Evolutionary conservation across 371 early-diverging fungal species (phyloP).

Genomic region (Apophysomyces elegans): DNA sequence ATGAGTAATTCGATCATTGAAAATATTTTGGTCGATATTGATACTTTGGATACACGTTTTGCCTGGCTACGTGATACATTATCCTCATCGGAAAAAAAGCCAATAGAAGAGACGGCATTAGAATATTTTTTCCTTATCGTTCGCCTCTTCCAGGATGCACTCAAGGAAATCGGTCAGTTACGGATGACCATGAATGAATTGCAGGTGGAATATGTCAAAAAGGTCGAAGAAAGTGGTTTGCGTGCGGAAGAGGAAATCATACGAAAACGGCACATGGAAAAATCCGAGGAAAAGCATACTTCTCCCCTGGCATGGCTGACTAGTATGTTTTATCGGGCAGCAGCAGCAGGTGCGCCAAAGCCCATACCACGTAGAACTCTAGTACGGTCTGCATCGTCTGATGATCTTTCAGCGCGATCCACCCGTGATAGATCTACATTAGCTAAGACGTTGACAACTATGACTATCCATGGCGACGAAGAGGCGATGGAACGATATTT

Average conservation of each 20-base stretch:
- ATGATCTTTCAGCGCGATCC: constrained; percentile 6
- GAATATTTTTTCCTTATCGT: constrained; percentile 63
- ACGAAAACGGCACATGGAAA: constrained; percentile 25
- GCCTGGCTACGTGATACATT: constrained; percentile 50
- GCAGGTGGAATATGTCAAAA: constrained; percentile 70
- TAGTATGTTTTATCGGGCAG: constrained; percentile 27
- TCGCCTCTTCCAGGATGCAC: constrained; percentile 60
- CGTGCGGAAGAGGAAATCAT: constrained; percentile 57
- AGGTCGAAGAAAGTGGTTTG: constrained; percentile 59
- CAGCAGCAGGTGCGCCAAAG: constrained; percentile 1
- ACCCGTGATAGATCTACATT: neutral
- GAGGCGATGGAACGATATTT: neutral
- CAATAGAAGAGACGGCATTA: constrained; percentile 32
- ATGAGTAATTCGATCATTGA: constrained; percentile 79
- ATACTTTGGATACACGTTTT: constrained; percentile 54
- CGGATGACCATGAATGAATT: constrained; percentile 73
- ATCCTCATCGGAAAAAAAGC: constrained; percentile 16
- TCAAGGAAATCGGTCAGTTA: constrained; percentile 66
- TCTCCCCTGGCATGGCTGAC: constrained; percentile 36
- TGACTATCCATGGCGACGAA: neutral
- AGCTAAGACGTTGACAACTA: neutral
- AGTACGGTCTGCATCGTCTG: neutral
- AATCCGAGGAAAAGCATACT: constrained; percentile 18
- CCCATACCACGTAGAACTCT: neutral
- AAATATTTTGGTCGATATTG: constrained; percentile 66